These are phyloP conservation scores for Xylaria venustula DNA, from an alignment of 495 filamentous ascomycete genomes.

Conservation along the genomic window DNA sequence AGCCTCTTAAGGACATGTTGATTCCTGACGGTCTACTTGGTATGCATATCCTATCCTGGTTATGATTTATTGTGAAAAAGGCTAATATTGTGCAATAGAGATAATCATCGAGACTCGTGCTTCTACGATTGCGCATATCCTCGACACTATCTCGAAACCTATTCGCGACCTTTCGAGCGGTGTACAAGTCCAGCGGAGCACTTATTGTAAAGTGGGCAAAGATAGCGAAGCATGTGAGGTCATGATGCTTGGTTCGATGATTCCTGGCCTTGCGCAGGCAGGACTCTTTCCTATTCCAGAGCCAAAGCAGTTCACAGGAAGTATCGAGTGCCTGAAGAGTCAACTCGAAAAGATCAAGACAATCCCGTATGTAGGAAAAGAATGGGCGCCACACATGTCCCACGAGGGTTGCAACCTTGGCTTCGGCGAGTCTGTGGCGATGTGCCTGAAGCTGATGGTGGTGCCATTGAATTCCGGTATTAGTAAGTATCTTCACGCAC, in stretches of 20 bases:
- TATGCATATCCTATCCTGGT: neutral
- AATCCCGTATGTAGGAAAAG: slow-evolving; percentile 10
- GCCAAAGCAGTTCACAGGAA: slow-evolving; percentile 7
- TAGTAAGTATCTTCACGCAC: slow-evolving; percentile 5
- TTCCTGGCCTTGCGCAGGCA: slow-evolving; percentile 3
- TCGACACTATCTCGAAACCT: neutral
- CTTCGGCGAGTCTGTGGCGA: neutral
- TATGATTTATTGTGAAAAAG: neutral
- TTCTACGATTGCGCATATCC: slow-evolving; percentile 7
- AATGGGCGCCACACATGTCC: slow-evolving; percentile 16
- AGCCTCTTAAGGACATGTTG: slow-evolving; percentile 6
- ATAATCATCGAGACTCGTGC: slow-evolving; percentile 4
- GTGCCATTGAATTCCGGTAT: slow-evolving; percentile 6
- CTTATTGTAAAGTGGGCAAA: slow-evolving; percentile 11
- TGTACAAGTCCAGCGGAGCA: neutral
- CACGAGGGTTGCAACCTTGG: slow-evolving; percentile 15
- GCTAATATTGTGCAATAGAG: neutral
- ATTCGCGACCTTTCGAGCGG: neutral
- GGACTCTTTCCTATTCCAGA: slow-evolving; percentile 17
- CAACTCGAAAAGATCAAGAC: slow-evolving; percentile 7
- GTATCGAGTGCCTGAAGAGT: slow-evolving; percentile 12
- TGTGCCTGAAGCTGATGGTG: slow-evolving; percentile 13
- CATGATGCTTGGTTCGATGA: slow-evolving; percentile 20
- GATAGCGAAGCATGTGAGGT: slow-evolving; percentile 12
- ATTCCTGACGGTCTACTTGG: slow-evolving; percentile 10